phyloP scores from a whole-genome alignment of 2,329 filamentous ascomycete genomes.

The Tricladium varicosporioides region DNA sequence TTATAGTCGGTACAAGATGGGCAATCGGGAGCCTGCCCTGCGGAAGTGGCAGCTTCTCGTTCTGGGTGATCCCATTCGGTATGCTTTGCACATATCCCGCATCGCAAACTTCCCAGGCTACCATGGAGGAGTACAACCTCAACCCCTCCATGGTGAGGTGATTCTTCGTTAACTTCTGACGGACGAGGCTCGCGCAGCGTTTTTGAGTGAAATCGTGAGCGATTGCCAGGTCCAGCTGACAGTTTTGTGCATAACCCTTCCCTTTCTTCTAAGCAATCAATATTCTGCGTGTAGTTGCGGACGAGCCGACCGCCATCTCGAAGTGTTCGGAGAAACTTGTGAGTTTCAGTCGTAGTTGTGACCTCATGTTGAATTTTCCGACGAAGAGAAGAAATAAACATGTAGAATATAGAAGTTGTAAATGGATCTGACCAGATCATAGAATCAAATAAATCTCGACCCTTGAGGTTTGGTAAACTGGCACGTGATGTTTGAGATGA shows the following conservation, averaged over 20 bases:
- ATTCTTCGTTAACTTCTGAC: constrained; percentile 32
- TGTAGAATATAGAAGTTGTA: constrained; percentile 70
- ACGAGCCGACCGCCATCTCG: constrained; percentile 67
- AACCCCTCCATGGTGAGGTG: constrained; percentile 29
- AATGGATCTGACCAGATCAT: constrained; percentile 68
- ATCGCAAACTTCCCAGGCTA: constrained; percentile 63
- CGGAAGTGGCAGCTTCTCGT: constrained; percentile 44
- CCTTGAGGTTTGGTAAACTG: constrained; percentile 60
- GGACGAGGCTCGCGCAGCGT: constrained; percentile 39
- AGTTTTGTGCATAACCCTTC: constrained; percentile 65
- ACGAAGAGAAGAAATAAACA: constrained; percentile 66
- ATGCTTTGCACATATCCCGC: constrained; percentile 58
- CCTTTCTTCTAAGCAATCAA: constrained; percentile 70
- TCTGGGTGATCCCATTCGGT: constrained; percentile 58
- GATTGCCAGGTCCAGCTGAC: constrained; percentile 58
- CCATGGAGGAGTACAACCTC: constrained; percentile 67
- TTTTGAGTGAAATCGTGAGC: constrained; percentile 54
- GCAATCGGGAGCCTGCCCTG: constrained; percentile 65
- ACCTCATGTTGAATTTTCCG: constrained; percentile 61
- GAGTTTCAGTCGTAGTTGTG: constrained; percentile 57
- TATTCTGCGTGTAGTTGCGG: constrained; percentile 73
- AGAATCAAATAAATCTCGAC: constrained; percentile 68
- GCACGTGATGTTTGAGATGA: constrained; percentile 24
- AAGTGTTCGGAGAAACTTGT: constrained; percentile 67
- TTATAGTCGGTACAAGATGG: constrained; percentile 63